Evolutionary conservation across 805 yeast species (phyloP).

Genomic region (Zygoascus ofunaensis): DNA sequence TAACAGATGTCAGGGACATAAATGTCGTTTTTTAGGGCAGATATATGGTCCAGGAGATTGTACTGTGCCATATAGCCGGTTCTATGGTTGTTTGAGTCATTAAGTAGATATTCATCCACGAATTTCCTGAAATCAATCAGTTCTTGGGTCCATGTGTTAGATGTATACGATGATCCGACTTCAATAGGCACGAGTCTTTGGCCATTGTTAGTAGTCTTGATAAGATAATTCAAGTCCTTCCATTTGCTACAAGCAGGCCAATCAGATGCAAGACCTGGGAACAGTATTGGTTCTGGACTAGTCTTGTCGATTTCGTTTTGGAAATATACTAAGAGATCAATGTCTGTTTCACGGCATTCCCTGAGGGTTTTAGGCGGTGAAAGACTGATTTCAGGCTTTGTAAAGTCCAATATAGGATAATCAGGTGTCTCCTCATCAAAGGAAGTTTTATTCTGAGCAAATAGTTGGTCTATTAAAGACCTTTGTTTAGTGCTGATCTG

Average conservation of each 20-base stretch:
- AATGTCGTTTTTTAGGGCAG: constrained; percentile 15
- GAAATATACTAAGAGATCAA: constrained; percentile 2
- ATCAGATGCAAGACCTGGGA: constrained; percentile 4
- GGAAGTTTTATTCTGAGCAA: neutral
- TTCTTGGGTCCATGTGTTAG: constrained; percentile 18
- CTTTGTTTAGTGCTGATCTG: neutral
- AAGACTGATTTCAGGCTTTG: neutral
- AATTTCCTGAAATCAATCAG: constrained; percentile 14
- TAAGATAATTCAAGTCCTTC: constrained; percentile 17
- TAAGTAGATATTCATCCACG: constrained; percentile 1
- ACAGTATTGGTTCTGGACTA: constrained; percentile 4
- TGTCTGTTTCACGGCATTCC: neutral
- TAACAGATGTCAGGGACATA: constrained; percentile 16
- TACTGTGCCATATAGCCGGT: constrained; percentile 19
- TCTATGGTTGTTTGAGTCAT: neutral
- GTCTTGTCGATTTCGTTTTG: constrained; percentile 2
- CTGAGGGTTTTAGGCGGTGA: neutral
- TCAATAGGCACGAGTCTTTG: constrained; percentile 22
- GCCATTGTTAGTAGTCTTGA: constrained; percentile 9
- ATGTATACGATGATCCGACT: constrained; percentile 17
- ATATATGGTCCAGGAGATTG: constrained; percentile 17
- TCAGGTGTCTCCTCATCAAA: neutral
- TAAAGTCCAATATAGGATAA: neutral
- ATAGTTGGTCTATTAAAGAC: neutral
- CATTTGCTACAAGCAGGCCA: constrained; percentile 18